Evolutionary conservation across 306 rosid genomes (phyloP), one percentile per base, ranked within the genome.

Genomic region (Abrus precatorius): DNA sequence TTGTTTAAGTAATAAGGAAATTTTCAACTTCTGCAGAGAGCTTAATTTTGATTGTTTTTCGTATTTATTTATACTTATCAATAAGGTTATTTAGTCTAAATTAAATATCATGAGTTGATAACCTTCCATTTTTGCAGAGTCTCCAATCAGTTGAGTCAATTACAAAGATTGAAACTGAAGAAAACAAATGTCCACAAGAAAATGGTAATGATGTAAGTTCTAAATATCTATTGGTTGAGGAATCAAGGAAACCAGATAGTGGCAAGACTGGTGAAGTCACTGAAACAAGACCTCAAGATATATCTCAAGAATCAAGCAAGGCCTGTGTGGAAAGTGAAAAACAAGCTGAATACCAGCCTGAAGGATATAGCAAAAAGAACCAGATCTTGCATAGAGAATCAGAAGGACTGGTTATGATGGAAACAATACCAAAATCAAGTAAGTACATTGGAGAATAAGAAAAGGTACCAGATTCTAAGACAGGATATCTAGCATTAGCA

Each of bases 81-180:
- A 14, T 70, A 50, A 27, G 27, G 40, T 71, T 7, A 33, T 62
- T 48, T 80, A 27, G 27, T 73, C 79, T 59, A 38, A 43, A 61
- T 54, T 63, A 38, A 62, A 81, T 34, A 14, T 68, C 14, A 6
- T 48, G 55, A 70, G 47, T 13, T 30, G 49, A 72, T 78, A 30
- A 8, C 32, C 71, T 68, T 47, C 41, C 50, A 7, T 29, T 78
- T 60, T 72, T 50, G 86, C 85, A 88, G 89, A 72, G 38, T 69
- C 62, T 65, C 62, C 56, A 63, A 9, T 38, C 32, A 28, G 57
- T 56, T 61, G 76, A 81, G 68, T 48, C 80, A 28, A 54, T 44
- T 69, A 60, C 47, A 54, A 69, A 67, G 82, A 70, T 33, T 47
- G 71, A 76, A 36, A 70, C 76, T 44, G 68, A 76, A 64, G 83